Percentiles rank a stretch among this genome's conserved stretches.
Conservation (phyloP, 208 protist genomes). For the Trichomonas vaginalis region DNA sequence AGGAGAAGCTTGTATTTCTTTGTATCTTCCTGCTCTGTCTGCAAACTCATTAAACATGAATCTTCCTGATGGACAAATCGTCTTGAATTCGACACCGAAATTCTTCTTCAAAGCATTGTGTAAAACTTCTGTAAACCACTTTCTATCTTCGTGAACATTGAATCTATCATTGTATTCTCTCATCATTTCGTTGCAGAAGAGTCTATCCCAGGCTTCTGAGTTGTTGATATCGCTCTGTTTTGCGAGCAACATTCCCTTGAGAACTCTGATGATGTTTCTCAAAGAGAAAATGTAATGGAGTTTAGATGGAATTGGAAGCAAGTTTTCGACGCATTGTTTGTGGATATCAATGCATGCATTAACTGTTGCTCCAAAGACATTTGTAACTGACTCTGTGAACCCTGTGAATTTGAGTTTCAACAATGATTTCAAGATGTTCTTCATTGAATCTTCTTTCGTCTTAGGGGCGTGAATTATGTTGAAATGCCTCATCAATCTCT, state of each 20-base stretch:
- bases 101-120: neutral
- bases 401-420: slow-evolving; percentile 37
- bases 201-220: slow-evolving; percentile 36
- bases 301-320: slow-evolving; percentile 79
- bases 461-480: slow-evolving; percentile 49
- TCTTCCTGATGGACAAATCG: neutral
- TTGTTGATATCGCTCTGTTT: slow-evolving; percentile 22
- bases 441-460: slow-evolving; percentile 24
- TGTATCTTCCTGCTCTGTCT: slow-evolving; percentile 2
- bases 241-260: slow-evolving; percentile 23
- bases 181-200: slow-evolving; percentile 81
- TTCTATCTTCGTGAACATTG: slow-evolving; percentile 62
- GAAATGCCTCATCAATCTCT: slow-evolving; percentile 86
- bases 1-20: slow-evolving; percentile 19
- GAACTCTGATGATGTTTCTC: slow-evolving; percentile 78
- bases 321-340: slow-evolving; percentile 26
- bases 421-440: slow-evolving; percentile 43
- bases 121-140: slow-evolving; percentile 51
- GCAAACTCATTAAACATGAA: slow-evolving; percentile 20
- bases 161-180: slow-evolving; percentile 86
- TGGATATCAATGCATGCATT: slow-evolving; percentile 41
- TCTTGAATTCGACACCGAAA: neutral
- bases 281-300: slow-evolving; percentile 95
- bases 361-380: neutral
- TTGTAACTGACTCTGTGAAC: slow-evolving; percentile 45